Percentiles rank a stretch among this genome's conserved stretches.
These are phyloP conservation scores for Suhomyces vadensis DNA, from an alignment of 805 yeast species.

Conservation along the genomic window DNA sequence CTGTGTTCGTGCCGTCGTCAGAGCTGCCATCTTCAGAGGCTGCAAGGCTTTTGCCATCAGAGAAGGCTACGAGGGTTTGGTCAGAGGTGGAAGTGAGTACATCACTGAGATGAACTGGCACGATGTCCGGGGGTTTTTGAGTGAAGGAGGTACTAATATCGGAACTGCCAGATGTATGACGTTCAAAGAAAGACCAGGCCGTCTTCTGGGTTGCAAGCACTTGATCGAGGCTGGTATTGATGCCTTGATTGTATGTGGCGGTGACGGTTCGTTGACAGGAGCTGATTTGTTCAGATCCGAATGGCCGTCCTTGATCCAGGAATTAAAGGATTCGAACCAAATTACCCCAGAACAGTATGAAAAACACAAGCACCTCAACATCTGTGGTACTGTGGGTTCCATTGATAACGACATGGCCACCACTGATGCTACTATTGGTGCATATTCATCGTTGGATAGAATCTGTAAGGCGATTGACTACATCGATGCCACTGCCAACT, in stretches of 20 bases:
- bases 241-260: constrained; percentile 95
- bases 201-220: constrained; percentile 80
- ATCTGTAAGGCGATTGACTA: constrained; percentile 94
- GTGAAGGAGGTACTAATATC: constrained; percentile 91
- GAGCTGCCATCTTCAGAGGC: constrained; percentile 83
- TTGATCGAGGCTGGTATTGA: constrained; percentile 88
- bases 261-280: constrained; percentile 98
- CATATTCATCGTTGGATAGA: constrained; percentile 88
- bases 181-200: constrained; percentile 82
- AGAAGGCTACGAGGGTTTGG: constrained; percentile 95
- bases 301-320: constrained; percentile 87
- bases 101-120: constrained; percentile 85
- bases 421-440: constrained; percentile 96
- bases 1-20: constrained; percentile 90
- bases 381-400: constrained; percentile 94
- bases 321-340: constrained; percentile 56
- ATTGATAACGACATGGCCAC: constrained; percentile 98
- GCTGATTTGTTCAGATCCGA: constrained; percentile 92
- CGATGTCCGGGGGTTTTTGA: constrained; percentile 91
- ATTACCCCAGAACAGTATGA: constrained; percentile 60
- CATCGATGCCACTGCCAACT: constrained; percentile 95
- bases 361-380: constrained; percentile 71
- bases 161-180: constrained; percentile 94
- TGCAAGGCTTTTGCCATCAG: constrained; percentile 90
- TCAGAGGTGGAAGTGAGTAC: constrained; percentile 72